Evolutionary conservation across 2,329 filamentous ascomycete genomes (phyloP).

Genomic region (Colletotrichum melonis): DNA sequence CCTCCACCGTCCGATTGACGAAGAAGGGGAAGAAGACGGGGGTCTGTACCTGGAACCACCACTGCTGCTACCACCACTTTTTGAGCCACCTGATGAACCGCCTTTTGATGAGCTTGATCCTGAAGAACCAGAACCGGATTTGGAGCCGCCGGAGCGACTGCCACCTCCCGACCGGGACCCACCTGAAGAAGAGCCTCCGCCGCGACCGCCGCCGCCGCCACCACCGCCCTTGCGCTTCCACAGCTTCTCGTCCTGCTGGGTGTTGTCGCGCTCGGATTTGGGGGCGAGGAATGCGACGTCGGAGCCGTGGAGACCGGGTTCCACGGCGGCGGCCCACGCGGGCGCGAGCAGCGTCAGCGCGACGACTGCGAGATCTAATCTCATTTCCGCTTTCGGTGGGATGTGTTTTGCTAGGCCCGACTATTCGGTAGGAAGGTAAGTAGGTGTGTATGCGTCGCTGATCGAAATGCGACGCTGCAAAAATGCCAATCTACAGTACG

Average conservation of each 20-base stretch:
- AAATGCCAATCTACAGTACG: not conserved
- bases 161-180: slow-evolving; percentile 9
- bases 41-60: slow-evolving; percentile 33
- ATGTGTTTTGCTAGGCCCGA: not conserved
- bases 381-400: slow-evolving; percentile 42
- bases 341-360: slow-evolving; percentile 41
- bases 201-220: slow-evolving; percentile 61
- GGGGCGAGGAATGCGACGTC: slow-evolving; percentile 27
- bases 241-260: slow-evolving; percentile 53
- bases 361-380: slow-evolving; percentile 44
- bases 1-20: slow-evolving; percentile 9
- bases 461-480: not conserved
- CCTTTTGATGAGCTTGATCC: slow-evolving; percentile 40
- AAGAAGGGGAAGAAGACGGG: not conserved
- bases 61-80: slow-evolving; percentile 25
- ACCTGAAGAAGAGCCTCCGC: slow-evolving; percentile 32
- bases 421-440: not conserved
- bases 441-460: not conserved
- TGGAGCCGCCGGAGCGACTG: not conserved
- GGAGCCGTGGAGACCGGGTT: slow-evolving; percentile 36
- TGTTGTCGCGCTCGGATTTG: slow-evolving; percentile 35
- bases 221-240: slow-evolving; percentile 73
- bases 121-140: slow-evolving; percentile 29
- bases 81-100: slow-evolving; percentile 34
- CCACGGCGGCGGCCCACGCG: slow-evolving; percentile 40